phyloP scores from a whole-genome alignment of 768 basidiomycete genomes.

The Amanita subjunquillea region DNA sequence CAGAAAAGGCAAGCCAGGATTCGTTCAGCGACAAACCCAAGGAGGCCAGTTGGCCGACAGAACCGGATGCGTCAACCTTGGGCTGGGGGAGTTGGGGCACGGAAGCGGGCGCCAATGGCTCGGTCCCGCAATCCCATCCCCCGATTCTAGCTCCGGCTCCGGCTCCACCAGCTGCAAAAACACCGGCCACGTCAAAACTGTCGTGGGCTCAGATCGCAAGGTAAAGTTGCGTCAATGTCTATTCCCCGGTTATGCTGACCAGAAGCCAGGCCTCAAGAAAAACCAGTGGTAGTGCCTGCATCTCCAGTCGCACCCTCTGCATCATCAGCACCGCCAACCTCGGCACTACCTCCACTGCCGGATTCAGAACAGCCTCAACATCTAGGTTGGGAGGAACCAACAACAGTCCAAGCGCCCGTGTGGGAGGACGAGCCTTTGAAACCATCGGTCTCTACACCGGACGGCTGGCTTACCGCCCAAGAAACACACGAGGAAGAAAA shows the following conservation, averaged over 20 bases:
- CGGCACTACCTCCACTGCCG: background rate
- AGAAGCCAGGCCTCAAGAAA: slow-evolving; percentile 49
- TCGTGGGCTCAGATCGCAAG: slow-evolving; percentile 84
- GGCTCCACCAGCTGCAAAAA: slow-evolving; percentile 32
- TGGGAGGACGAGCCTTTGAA: slow-evolving; percentile 63
- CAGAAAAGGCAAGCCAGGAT: slow-evolving; percentile 14
- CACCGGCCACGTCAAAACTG: slow-evolving; percentile 64
- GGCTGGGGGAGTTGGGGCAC: slow-evolving; percentile 22
- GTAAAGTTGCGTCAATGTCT: slow-evolving; percentile 21
- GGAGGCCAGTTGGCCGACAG: slow-evolving; percentile 20
- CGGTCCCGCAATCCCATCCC: slow-evolving; percentile 18
- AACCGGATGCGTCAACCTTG: slow-evolving; percentile 24
- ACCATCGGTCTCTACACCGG: slow-evolving; percentile 18
- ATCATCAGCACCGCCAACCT: slow-evolving; percentile 13
- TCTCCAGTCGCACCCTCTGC: slow-evolving; percentile 24
- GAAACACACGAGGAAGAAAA: slow-evolving; percentile 12
- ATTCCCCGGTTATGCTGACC: background rate
- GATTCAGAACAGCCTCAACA: slow-evolving; percentile 19
- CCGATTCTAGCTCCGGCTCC: background rate
- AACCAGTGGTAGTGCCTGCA: slow-evolving; percentile 33
- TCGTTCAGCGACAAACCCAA: slow-evolving; percentile 18
- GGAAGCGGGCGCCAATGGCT: slow-evolving; percentile 28
- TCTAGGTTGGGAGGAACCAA: slow-evolving; percentile 64
- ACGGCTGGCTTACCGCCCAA: slow-evolving; percentile 23
- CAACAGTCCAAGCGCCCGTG: slow-evolving; percentile 52